A percentile compares a stretch with the other conserved stretches of the same genome.
Conservation (phyloP, 257 asterid genomes). For the Primulina eburnea region DNA sequence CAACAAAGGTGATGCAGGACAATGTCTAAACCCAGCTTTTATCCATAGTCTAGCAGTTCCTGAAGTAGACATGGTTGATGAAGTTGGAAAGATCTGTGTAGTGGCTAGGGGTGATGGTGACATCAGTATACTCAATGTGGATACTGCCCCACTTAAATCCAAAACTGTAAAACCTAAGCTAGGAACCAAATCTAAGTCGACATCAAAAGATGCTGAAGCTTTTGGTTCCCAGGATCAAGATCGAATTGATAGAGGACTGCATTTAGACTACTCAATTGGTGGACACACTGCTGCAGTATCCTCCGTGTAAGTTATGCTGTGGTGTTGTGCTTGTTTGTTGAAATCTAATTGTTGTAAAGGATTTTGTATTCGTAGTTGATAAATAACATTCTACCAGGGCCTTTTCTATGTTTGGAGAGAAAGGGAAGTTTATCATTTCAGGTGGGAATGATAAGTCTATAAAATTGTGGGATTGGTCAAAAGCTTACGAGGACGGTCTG, state of each 20-base stretch:
- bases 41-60: slow-evolving; percentile 81
- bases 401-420: slow-evolving; percentile 82
- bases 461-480: slow-evolving; percentile 86
- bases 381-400: slow-evolving; percentile 42
- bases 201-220: slow-evolving; percentile 29
- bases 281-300: slow-evolving; percentile 91
- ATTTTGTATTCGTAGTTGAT: slow-evolving; percentile 10
- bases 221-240: slow-evolving; percentile 30
- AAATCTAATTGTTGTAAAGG: slow-evolving; percentile 6
- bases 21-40: slow-evolving; percentile 83
- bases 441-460: slow-evolving; percentile 88
- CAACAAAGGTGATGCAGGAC: slow-evolving; percentile 49
- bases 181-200: slow-evolving; percentile 41
- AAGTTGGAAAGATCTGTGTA: slow-evolving; percentile 71
- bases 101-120: slow-evolving; percentile 93
- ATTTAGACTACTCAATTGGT: slow-evolving; percentile 66
- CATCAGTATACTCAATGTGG: slow-evolving; percentile 63
- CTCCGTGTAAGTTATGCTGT: slow-evolving; percentile 65
- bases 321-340: neutral
- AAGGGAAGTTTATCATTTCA: slow-evolving; percentile 72
- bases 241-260: slow-evolving; percentile 40
- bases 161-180: slow-evolving; percentile 46
- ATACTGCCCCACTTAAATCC: slow-evolving; percentile 42
- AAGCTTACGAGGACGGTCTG: slow-evolving; percentile 38
- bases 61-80: slow-evolving; percentile 69